A percentile compares a stretch with the other conserved stretches of the same genome.
Conservation (phyloP, 345 rosid genomes). For the Citrus unshiu region DNA sequence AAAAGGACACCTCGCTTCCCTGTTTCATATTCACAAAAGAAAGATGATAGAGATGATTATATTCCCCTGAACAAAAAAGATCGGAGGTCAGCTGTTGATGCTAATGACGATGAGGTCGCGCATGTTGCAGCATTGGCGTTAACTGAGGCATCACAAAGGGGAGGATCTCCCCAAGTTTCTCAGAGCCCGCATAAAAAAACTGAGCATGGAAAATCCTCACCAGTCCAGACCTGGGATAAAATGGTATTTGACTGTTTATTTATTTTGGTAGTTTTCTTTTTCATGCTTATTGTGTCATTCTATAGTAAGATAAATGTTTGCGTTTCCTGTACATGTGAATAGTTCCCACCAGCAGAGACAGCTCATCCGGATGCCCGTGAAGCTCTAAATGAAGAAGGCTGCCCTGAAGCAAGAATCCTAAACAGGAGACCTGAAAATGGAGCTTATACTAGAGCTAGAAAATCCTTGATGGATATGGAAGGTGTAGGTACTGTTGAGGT, state of each 20-base stretch:
- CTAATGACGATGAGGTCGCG: slow-evolving; percentile 59
- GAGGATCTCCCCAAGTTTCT: slow-evolving; percentile 63
- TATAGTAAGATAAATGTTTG: background rate
- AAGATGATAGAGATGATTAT: slow-evolving; percentile 44
- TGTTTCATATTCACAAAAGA: slow-evolving; percentile 48
- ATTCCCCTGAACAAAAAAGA: slow-evolving; percentile 43
- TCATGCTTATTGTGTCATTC: slow-evolving; percentile 2
- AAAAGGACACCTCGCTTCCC: slow-evolving; percentile 98
- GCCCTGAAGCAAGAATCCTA: slow-evolving; percentile 40
- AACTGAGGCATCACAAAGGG: slow-evolving; percentile 60
- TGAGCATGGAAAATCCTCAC: slow-evolving; percentile 42
- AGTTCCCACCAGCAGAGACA: slow-evolving; percentile 41
- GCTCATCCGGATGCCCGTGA: slow-evolving; percentile 34
- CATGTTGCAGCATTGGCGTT: slow-evolving; percentile 72
- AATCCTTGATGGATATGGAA: slow-evolving; percentile 55
- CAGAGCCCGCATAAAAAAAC: slow-evolving; percentile 39
- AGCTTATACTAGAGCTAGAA: slow-evolving; percentile 38
- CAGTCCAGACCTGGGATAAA: slow-evolving; percentile 59
- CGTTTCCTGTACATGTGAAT: slow-evolving; percentile 22
- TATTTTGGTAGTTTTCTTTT: background rate
- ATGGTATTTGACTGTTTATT: slow-evolving; percentile 43
- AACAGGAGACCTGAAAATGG: slow-evolving; percentile 35
- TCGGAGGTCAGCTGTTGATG: slow-evolving; percentile 43
- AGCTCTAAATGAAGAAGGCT: slow-evolving; percentile 36
- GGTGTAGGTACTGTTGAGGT: slow-evolving; percentile 63